These are phyloP conservation scores for Cercospora beticola DNA, from an alignment of 2,329 filamentous ascomycete species.

Conservation along the genomic window DNA sequence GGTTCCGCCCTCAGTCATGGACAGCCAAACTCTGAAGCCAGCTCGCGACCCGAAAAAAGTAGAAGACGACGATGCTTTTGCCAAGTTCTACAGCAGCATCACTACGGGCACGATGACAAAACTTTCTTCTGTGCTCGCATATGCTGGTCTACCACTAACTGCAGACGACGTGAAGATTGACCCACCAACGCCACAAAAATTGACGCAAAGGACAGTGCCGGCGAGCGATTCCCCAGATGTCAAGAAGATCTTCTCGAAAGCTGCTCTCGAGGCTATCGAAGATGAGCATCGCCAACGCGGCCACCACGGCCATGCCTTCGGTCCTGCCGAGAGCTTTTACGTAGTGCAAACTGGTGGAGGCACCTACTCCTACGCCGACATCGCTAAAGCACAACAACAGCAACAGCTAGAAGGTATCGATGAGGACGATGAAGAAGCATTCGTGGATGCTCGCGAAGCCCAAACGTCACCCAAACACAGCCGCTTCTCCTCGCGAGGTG, in stretches of 20 bases:
- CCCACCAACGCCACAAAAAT: conserved; percentile 30
- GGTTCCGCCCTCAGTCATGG: conserved; percentile 35
- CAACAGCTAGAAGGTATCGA: conserved; percentile 44
- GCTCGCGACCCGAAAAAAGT: conserved; percentile 23
- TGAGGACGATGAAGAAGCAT: conserved; percentile 71
- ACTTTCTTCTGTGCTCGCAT: conserved; percentile 85
- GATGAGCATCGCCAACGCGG: conserved; percentile 54
- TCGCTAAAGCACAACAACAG: conserved; percentile 51
- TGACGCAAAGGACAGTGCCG: conserved; percentile 35
- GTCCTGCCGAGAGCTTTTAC: conserved; percentile 74
- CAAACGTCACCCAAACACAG: conserved; percentile 43
- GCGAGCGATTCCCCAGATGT: conserved; percentile 63
- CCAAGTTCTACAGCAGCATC: conserved; percentile 79
- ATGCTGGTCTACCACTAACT: conserved; percentile 79
- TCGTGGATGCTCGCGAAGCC: conserved; percentile 81
- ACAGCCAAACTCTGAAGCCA: conserved; percentile 30
- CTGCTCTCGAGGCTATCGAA: conserved; percentile 75
- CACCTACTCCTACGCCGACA: conserved; percentile 89
- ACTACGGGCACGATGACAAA: conserved; percentile 87
- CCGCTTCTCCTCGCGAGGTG: conserved; percentile 43
- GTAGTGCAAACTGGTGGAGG: conserved; percentile 90
- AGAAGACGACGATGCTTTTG: conserved; percentile 66
- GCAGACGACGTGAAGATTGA: conserved; percentile 34
- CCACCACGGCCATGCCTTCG: conserved; percentile 55
- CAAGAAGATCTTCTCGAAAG: conserved; percentile 78